Evolutionary conservation across 116 monocot genomes (phyloP).

Genomic region (Trichopus zeylanicus): DNA sequence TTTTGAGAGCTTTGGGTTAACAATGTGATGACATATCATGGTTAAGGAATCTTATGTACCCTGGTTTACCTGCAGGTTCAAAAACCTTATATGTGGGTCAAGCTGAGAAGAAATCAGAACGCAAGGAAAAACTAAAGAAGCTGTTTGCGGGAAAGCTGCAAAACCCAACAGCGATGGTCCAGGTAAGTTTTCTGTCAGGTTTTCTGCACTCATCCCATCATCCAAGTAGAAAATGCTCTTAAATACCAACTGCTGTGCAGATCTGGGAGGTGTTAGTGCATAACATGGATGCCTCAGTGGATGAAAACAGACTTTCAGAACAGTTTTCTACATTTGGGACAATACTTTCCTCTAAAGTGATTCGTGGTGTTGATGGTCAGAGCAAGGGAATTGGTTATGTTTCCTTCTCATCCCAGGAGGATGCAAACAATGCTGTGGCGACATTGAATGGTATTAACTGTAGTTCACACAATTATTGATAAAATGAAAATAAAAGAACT

Average conservation of each 20-base stretch:
- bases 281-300: conserved; percentile 25
- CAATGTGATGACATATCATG: not conserved
- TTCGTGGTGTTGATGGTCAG: conserved; percentile 16
- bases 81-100: conserved; percentile 37
- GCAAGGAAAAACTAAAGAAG: conserved; percentile 15
- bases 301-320: conserved; percentile 21
- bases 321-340: conserved; percentile 29
- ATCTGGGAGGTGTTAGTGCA: conserved; percentile 32
- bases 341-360: conserved; percentile 27
- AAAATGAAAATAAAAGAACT: not conserved
- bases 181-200: conserved; percentile 5
- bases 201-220: no score
- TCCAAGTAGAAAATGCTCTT: no score
- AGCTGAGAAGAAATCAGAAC: conserved; percentile 41
- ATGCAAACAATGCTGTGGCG: conserved; percentile 37
- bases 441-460: conserved; percentile 53
- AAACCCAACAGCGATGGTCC: not conserved
- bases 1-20: not conserved
- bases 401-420: conserved; percentile 28
- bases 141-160: not conserved
- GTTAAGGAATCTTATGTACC: not conserved
- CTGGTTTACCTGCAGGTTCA: no score
- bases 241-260: conserved; percentile 16
- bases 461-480: no score
- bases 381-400: conserved; percentile 56